A percentile compares a stretch with the other conserved stretches of the same genome.
Conservation (phyloP, 345 rosid genomes). For the Syzygium grande region DNA sequence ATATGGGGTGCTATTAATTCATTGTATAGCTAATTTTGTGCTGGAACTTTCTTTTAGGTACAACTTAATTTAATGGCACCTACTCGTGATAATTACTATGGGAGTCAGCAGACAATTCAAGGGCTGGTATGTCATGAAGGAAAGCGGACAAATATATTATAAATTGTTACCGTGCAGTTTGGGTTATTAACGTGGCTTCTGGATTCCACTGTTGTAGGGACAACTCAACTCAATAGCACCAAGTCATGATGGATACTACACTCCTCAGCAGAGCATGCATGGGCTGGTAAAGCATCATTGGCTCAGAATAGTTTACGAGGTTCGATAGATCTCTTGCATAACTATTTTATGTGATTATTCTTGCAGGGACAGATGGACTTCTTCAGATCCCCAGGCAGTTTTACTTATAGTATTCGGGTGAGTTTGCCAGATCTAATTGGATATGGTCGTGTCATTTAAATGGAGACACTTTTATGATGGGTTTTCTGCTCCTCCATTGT, state of each 20-base stretch:
- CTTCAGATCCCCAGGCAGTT: constrained; percentile 48
- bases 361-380: constrained; percentile 69
- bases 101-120: constrained; percentile 41
- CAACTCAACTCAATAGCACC: constrained; percentile 51
- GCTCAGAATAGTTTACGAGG: neutral
- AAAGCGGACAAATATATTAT: neutral
- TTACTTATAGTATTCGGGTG: constrained; percentile 52
- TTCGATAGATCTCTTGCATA: neutral
- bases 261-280: constrained; percentile 42
- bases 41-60: constrained; percentile 22
- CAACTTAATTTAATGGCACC: constrained; percentile 58
- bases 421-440: constrained; percentile 6
- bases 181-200: neutral
- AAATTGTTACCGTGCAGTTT: neutral
- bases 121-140: constrained; percentile 36
- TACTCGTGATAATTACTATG: constrained; percentile 45
- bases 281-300: constrained; percentile 27
- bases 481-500: neutral
- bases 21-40: neutral
- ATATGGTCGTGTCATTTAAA: neutral
- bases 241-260: constrained; percentile 43
- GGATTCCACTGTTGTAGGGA: constrained; percentile 21
- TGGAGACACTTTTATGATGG: neutral
- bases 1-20: neutral
- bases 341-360: neutral